These are phyloP conservation scores for Capsicum pubescens DNA, from an alignment of 257 asterid genomes.

Conservation along the genomic window DNA sequence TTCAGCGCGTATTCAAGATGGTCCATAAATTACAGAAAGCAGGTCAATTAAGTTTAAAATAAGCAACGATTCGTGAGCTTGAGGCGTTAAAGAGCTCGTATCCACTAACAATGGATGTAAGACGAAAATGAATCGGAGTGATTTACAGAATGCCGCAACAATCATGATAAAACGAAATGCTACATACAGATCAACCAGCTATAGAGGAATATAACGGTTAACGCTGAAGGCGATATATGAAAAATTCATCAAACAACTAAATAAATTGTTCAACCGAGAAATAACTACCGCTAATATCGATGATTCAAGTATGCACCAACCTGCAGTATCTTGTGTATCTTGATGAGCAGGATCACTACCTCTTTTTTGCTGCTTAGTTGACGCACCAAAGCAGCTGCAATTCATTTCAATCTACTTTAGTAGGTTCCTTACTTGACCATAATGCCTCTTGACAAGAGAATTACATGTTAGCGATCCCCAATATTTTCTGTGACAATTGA, in stretches of 20 bases:
- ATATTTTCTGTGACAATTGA: constrained; percentile 1
- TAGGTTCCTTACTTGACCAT: constrained; percentile 26
- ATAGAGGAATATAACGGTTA: background rate
- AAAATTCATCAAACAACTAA: background rate
- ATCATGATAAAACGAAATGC: background rate
- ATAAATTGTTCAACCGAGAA: background rate
- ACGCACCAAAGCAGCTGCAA: constrained; percentile 71
- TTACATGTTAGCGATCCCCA: background rate
- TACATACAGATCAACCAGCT: constrained; percentile 23
- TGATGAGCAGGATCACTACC: constrained; percentile 40
- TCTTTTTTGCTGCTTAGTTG: constrained; percentile 37
- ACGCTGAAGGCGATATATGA: constrained; percentile 19
- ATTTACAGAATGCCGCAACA: background rate
- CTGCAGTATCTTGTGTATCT: constrained; percentile 55
- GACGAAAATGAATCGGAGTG: background rate
- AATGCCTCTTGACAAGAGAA: background rate
- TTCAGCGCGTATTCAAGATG: background rate
- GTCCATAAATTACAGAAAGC: background rate
- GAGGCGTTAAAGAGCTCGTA: background rate
- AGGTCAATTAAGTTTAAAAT: background rate
- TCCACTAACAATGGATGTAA: background rate
- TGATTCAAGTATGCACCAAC: constrained; percentile 40
- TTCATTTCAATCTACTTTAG: constrained; percentile 52
- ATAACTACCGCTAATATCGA: background rate
- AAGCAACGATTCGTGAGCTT: background rate